Conservation (phyloP, 352 stramenopile species). For the Phytopythium delawarense region DNA sequence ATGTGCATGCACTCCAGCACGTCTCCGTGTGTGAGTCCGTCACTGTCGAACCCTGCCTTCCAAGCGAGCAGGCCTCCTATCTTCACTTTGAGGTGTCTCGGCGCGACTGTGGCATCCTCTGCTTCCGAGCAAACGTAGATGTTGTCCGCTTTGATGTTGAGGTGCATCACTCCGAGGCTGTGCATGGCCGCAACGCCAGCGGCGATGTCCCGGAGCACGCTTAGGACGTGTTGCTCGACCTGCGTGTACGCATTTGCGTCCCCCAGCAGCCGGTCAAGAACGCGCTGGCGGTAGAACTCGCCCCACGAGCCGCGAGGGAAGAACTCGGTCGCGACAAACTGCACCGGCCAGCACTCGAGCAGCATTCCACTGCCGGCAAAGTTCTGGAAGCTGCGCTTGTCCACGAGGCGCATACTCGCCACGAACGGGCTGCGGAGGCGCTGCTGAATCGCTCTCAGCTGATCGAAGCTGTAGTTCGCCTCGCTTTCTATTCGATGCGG, state of each 20-base stretch:
- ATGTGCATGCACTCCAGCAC: constrained; percentile 39
- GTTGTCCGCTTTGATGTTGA: constrained; percentile 52
- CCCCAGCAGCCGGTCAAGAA: not conserved
- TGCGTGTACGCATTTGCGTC: constrained; percentile 10
- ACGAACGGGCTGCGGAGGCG: constrained; percentile 39
- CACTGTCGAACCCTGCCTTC: constrained; percentile 35
- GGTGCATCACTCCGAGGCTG: constrained; percentile 40
- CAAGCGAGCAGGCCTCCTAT: constrained; percentile 38
- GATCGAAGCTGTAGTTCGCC: constrained; percentile 25
- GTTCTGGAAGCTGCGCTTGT: constrained; percentile 56
- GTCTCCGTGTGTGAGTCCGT: constrained; percentile 18
- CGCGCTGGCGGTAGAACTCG: constrained; percentile 15
- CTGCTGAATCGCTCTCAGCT: constrained; percentile 32
- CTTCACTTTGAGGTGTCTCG: constrained; percentile 17
- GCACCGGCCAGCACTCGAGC: constrained; percentile 51
- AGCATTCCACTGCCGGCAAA: constrained; percentile 60
- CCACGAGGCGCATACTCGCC: constrained; percentile 15
- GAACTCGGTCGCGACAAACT: constrained; percentile 48
- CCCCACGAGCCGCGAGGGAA: constrained; percentile 37
- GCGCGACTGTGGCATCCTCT: not conserved
- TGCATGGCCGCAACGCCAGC: constrained; percentile 52
- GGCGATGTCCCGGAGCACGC: constrained; percentile 42
- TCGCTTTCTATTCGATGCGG: constrained; percentile 41
- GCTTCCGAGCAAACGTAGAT: constrained; percentile 28
- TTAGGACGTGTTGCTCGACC: constrained; percentile 29